A percentile compares a stretch with the other conserved stretches of the same genome.
Conservation (phyloP, 2,329 filamentous ascomycete species). For the Alternaria sp. region DNA sequence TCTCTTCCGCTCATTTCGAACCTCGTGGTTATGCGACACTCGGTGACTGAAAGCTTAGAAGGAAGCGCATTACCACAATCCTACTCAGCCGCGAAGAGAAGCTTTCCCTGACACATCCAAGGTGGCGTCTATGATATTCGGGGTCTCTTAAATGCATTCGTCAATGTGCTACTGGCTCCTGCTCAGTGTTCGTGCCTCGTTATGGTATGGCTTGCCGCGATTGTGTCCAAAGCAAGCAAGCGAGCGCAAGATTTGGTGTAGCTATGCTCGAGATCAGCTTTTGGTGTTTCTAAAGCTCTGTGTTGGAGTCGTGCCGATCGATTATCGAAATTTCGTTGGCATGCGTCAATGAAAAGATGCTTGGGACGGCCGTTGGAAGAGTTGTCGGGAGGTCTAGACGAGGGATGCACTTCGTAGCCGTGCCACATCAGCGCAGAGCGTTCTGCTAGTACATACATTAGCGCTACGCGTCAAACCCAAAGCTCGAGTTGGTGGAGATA, state of each 20-base stretch:
- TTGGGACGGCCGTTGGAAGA: not conserved
- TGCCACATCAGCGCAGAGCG: slow-evolving; percentile 8
- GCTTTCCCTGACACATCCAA: not conserved
- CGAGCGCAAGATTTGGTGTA: not conserved
- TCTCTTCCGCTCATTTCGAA: not conserved
- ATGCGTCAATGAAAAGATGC: not conserved
- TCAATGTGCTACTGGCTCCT: not conserved
- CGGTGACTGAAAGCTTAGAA: not conserved
- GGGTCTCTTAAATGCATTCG: not conserved
- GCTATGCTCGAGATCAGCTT: not conserved
- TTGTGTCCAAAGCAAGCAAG: not conserved
- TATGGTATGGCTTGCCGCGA: not conserved
- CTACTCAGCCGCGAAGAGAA: not conserved
- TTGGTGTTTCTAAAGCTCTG: not conserved
- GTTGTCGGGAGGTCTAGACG: not conserved
- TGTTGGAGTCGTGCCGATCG: not conserved
- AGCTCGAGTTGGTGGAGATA: not conserved
- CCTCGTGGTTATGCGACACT: not conserved
- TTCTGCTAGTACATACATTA: slow-evolving; percentile 6
- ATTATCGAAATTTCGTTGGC: not conserved
- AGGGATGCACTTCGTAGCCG: slow-evolving; percentile 1
- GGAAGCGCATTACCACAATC: not conserved
- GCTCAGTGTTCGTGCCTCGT: not conserved
- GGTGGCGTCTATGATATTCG: not conserved
- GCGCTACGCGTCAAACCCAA: slow-evolving; percentile 4